Conservation (phyloP, 2,329 filamentous ascomycete species). For the Boeremia lycopersici region DNA sequence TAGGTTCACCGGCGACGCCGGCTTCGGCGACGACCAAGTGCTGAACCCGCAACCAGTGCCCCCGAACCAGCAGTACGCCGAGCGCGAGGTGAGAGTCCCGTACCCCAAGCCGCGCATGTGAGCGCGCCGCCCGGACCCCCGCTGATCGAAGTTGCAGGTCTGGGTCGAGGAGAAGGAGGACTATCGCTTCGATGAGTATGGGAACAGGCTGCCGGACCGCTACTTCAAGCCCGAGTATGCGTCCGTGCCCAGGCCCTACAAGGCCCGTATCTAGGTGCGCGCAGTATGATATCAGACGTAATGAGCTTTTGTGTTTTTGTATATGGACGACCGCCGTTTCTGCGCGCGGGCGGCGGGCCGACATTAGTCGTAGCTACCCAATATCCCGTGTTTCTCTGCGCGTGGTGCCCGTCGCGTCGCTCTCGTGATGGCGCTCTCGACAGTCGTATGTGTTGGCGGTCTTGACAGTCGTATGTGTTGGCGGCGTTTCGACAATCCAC, state of each 20-base stretch:
- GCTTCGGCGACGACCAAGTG: conserved; percentile 45
- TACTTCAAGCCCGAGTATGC: conserved; percentile 31
- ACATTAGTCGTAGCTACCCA: too few relatives aligned
- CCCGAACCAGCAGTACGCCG: conserved; percentile 31
- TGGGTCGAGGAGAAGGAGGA: conserved; percentile 48
- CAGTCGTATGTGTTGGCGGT: too few relatives aligned
- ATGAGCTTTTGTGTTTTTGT: too few relatives aligned
- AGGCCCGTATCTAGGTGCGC: conserved; percentile 34
- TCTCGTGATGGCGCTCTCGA: too few relatives aligned
- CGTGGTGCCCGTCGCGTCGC: too few relatives aligned
- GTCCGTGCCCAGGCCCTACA: conserved; percentile 26
- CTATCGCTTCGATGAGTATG: conserved; percentile 44
- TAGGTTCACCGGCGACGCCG: conserved; percentile 44
- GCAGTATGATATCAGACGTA: not conserved
- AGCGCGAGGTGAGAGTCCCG: conserved; percentile 40
- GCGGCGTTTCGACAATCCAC: too few relatives aligned
- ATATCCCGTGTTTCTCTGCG: too few relatives aligned
- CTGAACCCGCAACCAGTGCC: conserved; percentile 48
- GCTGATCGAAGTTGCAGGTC: conserved; percentile 25
- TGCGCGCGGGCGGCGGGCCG: too few relatives aligned
- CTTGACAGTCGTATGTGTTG: too few relatives aligned
- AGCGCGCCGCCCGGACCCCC: not conserved
- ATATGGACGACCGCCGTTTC: too few relatives aligned
- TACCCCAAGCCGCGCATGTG: not conserved
- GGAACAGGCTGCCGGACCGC: conserved; percentile 42